A percentile compares a stretch with the other conserved stretches of the same genome.
These are phyloP conservation scores for Fusarium siculi DNA, from an alignment of 2,329 filamentous ascomycete genomes.

Conservation along the genomic window DNA sequence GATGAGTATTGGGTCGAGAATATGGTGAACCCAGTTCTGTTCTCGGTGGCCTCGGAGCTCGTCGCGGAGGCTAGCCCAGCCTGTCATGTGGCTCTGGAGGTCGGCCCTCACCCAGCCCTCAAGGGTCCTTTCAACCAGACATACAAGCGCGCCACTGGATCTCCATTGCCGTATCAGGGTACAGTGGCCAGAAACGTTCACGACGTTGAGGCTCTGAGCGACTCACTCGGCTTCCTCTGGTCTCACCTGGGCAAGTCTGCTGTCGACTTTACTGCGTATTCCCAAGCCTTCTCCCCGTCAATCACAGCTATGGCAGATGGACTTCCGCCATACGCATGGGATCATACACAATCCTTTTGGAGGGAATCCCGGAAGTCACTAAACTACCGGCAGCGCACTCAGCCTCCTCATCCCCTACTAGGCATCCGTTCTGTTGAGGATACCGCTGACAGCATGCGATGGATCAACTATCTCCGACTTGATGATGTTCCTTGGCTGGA, in stretches of 20 bases:
- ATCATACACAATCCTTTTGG: slow-evolving; percentile 9
- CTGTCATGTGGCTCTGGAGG: slow-evolving; percentile 46
- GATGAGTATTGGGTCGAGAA: slow-evolving; percentile 43
- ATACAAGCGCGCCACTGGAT: not conserved
- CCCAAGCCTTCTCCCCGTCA: not conserved
- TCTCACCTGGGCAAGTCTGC: not conserved
- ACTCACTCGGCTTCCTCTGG: slow-evolving; percentile 34
- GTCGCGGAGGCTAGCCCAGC: not conserved
- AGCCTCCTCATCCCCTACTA: not conserved
- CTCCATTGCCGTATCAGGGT: slow-evolving; percentile 10
- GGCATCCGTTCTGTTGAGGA: not conserved
- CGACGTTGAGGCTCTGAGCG: slow-evolving; percentile 25
- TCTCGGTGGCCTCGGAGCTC: slow-evolving; percentile 28
- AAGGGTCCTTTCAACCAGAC: slow-evolving; percentile 59
- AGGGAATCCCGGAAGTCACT: not conserved
- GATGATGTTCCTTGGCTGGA: slow-evolving; percentile 51
- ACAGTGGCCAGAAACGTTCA: slow-evolving; percentile 28
- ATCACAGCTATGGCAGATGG: slow-evolving; percentile 34
- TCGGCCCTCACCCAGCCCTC: slow-evolving; percentile 60
- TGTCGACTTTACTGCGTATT: not conserved
- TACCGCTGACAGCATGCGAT: slow-evolving; percentile 29
- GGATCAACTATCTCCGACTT: slow-evolving; percentile 40
- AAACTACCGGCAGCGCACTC: not conserved
- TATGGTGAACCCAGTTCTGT: slow-evolving; percentile 39
- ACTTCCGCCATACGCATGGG: slow-evolving; percentile 13